Evolutionary conservation across 139 green algal genomes (phyloP), one percentile per base, ranked within the genome.

Genomic region (Micractinium conductrix): DNA sequence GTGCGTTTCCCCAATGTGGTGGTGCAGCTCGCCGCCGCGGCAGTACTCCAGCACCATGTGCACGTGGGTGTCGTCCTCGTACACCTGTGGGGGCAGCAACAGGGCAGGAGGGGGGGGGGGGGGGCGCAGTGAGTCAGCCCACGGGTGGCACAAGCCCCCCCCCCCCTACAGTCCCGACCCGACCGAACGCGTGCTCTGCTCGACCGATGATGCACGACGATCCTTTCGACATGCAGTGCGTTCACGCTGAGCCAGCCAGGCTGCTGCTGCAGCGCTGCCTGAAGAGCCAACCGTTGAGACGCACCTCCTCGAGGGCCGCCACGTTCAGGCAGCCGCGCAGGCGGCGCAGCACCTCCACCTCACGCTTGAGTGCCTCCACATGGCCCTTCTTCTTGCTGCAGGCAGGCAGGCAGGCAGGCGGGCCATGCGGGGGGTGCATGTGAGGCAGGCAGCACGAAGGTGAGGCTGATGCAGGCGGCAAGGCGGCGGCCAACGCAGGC

Each of bases 41-140:
- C 95, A 98, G 22, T 84, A 87, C 92, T 98, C 94, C 93, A 97
- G 96, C n/a, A 98, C 84, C 84, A 98, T 94, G 89, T 98, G 93
- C 26, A 98, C 85, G 62, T 91, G 68, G 8, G 78, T 70, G 24
- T 95, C 91, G 80, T 98, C 94, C 90, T 98, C 96, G 68, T 93
- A 97, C 28, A 85, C 80, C n/a, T n/a, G n/a, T n/a, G n/a, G n/a
- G n/a, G n/a, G n/a, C n/a, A n/a, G n/a, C n/a, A n/a, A n/a, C n/a
- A n/a, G n/a, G n/a, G n/a, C n/a, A n/a, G n/a, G n/a, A n/a, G n/a
- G n/a, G n/a, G n/a, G n/a, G n/a, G n/a, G n/a, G n/a, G n/a, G n/a
- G n/a, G n/a, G n/a, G n/a, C n/a, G n/a, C n/a, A n/a, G n/a, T n/a
- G n/a, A n/a, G n/a, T n/a, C n/a, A n/a, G n/a, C n/a, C n/a, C n/a